A percentile compares a stretch with the other conserved stretches of the same genome.
Evolutionary conservation across 768 basidiomycete species (phyloP).

Genomic region (Termitomyces bulborhizus): DNA sequence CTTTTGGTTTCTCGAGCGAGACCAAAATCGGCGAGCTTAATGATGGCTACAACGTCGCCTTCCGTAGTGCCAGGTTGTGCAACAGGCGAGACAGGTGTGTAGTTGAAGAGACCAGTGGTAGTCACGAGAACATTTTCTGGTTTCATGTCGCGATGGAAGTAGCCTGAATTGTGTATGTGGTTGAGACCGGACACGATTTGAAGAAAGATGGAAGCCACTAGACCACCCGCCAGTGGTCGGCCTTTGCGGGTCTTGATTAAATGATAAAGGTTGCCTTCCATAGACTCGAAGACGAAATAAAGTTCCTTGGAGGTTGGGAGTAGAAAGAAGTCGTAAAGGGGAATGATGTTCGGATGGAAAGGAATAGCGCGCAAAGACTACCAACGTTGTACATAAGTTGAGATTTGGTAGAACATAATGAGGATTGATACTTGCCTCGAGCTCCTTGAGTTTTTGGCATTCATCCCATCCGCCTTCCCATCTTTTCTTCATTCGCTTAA

Average conservation of each 20-base stretch:
- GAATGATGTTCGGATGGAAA: constrained; percentile 95
- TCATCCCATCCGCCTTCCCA: constrained; percentile 99
- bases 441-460: constrained; percentile 90
- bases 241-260: constrained; percentile 97
- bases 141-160: constrained; percentile 99
- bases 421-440: constrained; percentile 58
- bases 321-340: constrained; percentile 98
- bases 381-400: constrained; percentile 13
- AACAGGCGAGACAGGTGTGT: constrained; percentile 71
- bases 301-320: constrained; percentile 94
- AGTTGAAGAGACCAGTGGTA: constrained; percentile 92
- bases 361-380: constrained; percentile 94
- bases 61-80: constrained; percentile 56
- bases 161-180: constrained; percentile 89
- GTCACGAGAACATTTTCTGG: constrained; percentile 99
- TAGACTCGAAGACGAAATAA: constrained; percentile 99
- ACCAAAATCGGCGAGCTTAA: constrained; percentile 98
- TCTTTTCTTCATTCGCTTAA: constrained; percentile 97
- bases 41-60: constrained; percentile 92
- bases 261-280: constrained; percentile 99
- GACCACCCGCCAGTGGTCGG: constrained; percentile 91
- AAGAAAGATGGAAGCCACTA: constrained; percentile 90
- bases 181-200: constrained; percentile 88
- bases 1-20: constrained; percentile 87
- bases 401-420: constrained; percentile 9